Percentiles rank a stretch among this genome's conserved stretches.
Evolutionary conservation across 2,329 filamentous ascomycete species (phyloP).

Genomic region (Seiridium cupressi): DNA sequence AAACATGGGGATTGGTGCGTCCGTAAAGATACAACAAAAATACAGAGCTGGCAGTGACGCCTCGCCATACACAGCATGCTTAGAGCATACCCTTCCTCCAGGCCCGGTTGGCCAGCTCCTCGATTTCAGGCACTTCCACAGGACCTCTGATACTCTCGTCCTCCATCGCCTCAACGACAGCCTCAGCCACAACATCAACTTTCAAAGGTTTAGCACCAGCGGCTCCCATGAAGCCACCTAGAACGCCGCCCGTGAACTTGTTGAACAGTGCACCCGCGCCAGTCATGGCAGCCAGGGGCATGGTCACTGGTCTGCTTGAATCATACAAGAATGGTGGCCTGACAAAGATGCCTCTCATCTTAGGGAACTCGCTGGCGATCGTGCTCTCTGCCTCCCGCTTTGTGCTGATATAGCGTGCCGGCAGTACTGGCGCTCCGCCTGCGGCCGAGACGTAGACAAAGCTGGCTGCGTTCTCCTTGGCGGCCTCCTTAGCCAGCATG

Average conservation of each 20-base stretch:
- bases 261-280: slow-evolving; percentile 77
- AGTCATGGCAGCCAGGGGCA: slow-evolving; percentile 79
- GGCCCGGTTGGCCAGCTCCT: slow-evolving; percentile 73
- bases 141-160: slow-evolving; percentile 72
- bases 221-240: slow-evolving; percentile 76
- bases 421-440: slow-evolving; percentile 80
- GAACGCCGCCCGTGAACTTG: slow-evolving; percentile 68
- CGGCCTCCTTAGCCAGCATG: slow-evolving; percentile 75
- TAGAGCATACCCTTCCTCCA: slow-evolving; percentile 92
- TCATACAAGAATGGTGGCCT: slow-evolving; percentile 91
- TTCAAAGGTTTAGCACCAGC: slow-evolving; percentile 84
- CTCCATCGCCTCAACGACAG: slow-evolving; percentile 81
- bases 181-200: slow-evolving; percentile 83
- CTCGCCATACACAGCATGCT: slow-evolving; percentile 14
- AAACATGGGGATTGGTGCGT: too few relatives aligned
- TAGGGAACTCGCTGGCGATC: slow-evolving; percentile 70
- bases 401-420: slow-evolving; percentile 81
- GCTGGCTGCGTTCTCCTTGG: slow-evolving; percentile 58
- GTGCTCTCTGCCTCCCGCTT: slow-evolving; percentile 86
- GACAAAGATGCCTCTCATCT: slow-evolving; percentile 77
- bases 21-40: too few relatives aligned
- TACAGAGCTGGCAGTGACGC: too few relatives aligned
- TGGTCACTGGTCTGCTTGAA: slow-evolving; percentile 72
- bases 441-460: slow-evolving; percentile 92
- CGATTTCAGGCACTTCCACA: slow-evolving; percentile 77